phyloP scores from a whole-genome alignment of 1,139 yeast genomes.

The Zhuliangozyma blackwelliae region DNA sequence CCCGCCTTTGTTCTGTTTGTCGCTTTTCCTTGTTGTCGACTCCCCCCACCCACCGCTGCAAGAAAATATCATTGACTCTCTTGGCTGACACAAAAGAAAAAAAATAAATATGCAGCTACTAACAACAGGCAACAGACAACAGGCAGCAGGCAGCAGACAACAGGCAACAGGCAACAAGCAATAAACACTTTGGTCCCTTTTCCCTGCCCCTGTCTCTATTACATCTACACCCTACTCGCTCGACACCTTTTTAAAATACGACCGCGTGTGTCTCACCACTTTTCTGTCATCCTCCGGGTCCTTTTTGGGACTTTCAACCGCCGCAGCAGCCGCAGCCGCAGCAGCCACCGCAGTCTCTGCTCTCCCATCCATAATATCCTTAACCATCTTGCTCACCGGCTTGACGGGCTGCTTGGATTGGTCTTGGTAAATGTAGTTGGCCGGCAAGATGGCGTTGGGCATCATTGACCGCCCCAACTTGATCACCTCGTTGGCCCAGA shows the following conservation, averaged over 20 bases:
- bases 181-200: too few species aligned
- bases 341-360: background rate
- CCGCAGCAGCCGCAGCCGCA: background rate
- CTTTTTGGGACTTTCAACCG: slow-evolving; percentile 7
- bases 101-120: too few species aligned
- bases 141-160: too few species aligned
- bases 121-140: too few species aligned
- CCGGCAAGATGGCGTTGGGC: slow-evolving; percentile 50
- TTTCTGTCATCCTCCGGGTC: slow-evolving; percentile 30
- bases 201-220: too few species aligned
- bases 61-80: too few species aligned
- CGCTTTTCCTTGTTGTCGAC: too few species aligned
- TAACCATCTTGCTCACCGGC: slow-evolving; percentile 28
- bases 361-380: slow-evolving; percentile 20
- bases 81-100: too few species aligned
- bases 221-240: background rate
- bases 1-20: too few species aligned
- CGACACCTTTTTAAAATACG: slow-evolving; percentile 30
- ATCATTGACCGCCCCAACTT: slow-evolving; percentile 65
- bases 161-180: too few species aligned
- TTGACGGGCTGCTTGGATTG: slow-evolving; percentile 13
- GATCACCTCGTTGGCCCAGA: slow-evolving; percentile 70
- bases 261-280: slow-evolving; percentile 35
- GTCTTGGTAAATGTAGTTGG: slow-evolving; percentile 34
- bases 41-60: too few species aligned